Base-by-base conservation (phyloP, 2,329 filamentous ascomycete genomes). In the Alternaria dauci region DNA sequence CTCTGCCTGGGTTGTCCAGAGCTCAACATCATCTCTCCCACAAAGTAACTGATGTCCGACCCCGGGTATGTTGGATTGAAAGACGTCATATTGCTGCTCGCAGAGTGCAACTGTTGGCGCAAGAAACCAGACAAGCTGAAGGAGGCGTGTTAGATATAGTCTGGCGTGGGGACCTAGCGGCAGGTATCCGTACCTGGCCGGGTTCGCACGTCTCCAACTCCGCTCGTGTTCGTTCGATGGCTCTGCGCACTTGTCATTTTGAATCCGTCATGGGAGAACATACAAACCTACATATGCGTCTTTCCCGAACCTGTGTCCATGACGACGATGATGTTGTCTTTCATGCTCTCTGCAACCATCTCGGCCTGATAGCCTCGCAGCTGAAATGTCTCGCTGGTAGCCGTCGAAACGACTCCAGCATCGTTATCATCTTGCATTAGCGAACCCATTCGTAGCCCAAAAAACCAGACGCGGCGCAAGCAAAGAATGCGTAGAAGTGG, bases 1-100 rank as follows among this genome's bases (percentile, higher is more conserved):
- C 1, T 88, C 82, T 2, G 78, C 69, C 66, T 88, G 83, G 6
- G 87, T 84, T 0, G 86, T 88, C 93, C 93, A 97, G 34, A 87
- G 85, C 18, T 95, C 88, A 2, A 93, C 83, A 44, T 87, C 86
- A 63, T 93, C 89, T 14, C 84, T 79, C 11, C 93, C 90, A 11
- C 84, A 89, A 18, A 96, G 81, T 1, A 91, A 75, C 59, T 86
- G 87, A 36, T 88, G 83, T 23, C 87, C 83, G 34, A 87, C 84
- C 0, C 82, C 82, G 2, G 81, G 78, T 5, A 83, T 62, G 30
- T 78, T 66, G 18, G 66, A 62, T 38, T 67, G 54, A 25, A 83
- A 74, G 0, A 78, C 71, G 2, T 69, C 60, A 59, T 75, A 66
- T 56, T 84, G 82, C 61, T 84, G 82, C 44, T 80, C 71, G 59